Evolutionary conservation across 2,329 filamentous ascomycete species (phyloP).

Genomic region (Venturia asperata): DNA sequence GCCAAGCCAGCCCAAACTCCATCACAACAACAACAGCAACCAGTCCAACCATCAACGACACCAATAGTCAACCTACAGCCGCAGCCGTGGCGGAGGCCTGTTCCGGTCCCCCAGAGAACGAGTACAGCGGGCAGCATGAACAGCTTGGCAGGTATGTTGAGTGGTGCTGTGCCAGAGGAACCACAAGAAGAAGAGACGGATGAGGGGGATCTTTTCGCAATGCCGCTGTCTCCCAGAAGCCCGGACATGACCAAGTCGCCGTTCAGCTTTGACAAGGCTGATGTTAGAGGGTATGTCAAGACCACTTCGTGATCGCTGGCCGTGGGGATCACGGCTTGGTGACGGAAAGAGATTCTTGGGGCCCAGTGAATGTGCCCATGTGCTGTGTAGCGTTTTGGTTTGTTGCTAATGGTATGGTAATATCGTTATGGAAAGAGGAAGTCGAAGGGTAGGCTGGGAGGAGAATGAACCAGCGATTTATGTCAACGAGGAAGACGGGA

Average conservation of each 20-base stretch:
- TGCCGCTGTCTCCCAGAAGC: constrained; percentile 78
- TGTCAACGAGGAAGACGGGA: not conserved
- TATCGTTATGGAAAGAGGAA: not conserved
- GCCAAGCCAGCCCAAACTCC: constrained; percentile 36
- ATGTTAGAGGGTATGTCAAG: constrained; percentile 29
- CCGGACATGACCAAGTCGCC: constrained; percentile 81
- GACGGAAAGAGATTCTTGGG: not conserved
- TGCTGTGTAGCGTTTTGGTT: not conserved
- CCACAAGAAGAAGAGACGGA: constrained; percentile 39
- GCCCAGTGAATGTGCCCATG: not conserved
- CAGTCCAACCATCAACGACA: constrained; percentile 19
- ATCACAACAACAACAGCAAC: constrained; percentile 20
- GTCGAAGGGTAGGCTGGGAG: not conserved
- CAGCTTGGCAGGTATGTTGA: constrained; percentile 8
- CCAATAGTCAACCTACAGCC: constrained; percentile 13
- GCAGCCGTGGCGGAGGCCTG: constrained; percentile 23
- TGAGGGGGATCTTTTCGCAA: constrained; percentile 78
- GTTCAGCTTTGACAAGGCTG: constrained; percentile 54
- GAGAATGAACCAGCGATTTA: too few species aligned
- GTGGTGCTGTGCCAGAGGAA: not conserved
- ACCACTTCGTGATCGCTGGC: not conserved
- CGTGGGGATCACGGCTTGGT: not conserved
- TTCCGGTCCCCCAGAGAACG: constrained; percentile 24
- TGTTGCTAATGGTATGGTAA: not conserved
- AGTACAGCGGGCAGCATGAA: constrained; percentile 19